Base-by-base conservation (phyloP, 1,139 yeast genomes). In the Wickerhamomyces sp. region DNA sequence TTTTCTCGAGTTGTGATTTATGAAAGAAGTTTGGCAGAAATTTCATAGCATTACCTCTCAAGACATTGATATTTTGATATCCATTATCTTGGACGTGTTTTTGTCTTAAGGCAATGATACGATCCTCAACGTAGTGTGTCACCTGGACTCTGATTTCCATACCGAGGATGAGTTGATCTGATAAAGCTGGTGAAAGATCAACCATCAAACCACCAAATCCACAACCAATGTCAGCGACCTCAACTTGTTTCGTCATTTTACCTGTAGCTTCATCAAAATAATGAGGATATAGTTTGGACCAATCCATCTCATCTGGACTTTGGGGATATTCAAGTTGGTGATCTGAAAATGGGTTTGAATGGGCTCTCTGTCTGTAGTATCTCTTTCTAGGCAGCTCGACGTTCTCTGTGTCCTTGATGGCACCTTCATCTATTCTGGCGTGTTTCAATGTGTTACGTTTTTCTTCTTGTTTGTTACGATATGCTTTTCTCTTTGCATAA, bases 111-210 rank as follows among this genome's bases (percentile, higher is more conserved):
- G 97, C 97, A 43, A 87, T 75, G 45, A 91, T 88, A 52, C 96
- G 70, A 59, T 93, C 98, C 59, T 91, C 96, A 16, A 91, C 98
- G 55, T 89, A 91, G 51, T 91, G 88, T 3, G 98, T 89, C 32
- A 91, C 98, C 61, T 91, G 99, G 14, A 88, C 96, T 54, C 99
- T 74, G 53, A 91, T 93, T 62, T 91, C 99, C 96, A 89, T 87
- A 16, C 97, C 97, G 34, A 91, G 67, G 33, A 88, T 80, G 52
- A 86, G 66, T 16, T 70, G 72, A 4, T 82, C 73, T 1, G 93
- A 89, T 45, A 82, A 82, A 36, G 66, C 76, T 3, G 89, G 84
- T 2, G 96, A 83, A 38, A 91, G 69, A 33, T 87, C 83, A 31
- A 85, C 78, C 52, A 87, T 59, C 40, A 91, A 68, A 0, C 99